Evolutionary conservation across 2,329 filamentous ascomycete species (phyloP), one percentile per base, ranked within the genome.

Genomic region (Colletotrichum theobromicola): DNA sequence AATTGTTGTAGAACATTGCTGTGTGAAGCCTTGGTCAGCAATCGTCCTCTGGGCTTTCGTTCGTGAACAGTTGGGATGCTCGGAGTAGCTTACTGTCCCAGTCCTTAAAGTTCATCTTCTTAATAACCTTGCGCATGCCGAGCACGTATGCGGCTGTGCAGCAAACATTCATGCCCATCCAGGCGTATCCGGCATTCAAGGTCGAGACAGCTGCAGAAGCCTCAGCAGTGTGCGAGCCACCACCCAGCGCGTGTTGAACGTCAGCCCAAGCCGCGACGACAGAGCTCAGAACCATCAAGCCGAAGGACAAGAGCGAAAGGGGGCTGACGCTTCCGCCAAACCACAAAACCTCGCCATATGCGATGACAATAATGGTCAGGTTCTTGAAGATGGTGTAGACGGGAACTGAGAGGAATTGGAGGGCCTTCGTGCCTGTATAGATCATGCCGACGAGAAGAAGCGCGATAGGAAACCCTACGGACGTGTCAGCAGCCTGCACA

Each of bases 341-440:
- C 96, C 96, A 98, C 67, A 99, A 90, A 34, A 99, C 96, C 86
- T 99, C 97, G 79, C 97, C 97, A 79, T 99, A 99, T 70, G 97
- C 97, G 81, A 98, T 99, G 77, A 98, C 92, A 81, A 99, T 98
- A 84, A 98, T 99, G 76, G 97, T 98, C 88, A 99, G 86, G 87
- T 99, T 99, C 91, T 99, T 99, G 91, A 99, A 99, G 84, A 99
- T 99, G 70, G 97, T 99, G 87, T 99, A 99, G 30, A 99, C 97
- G 28, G 97, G 97, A 70, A 99, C 98, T 35, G 96, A 98, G 76
- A 99, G 94, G 86, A 93, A 98, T 86, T 98, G 95, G 60, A 99
- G 92, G 24, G 97, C 95, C 88, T 98, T 98, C 81, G 95, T 97
- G 81, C 95, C 93, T 70, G 97, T 98, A 87, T 98, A 99, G 85